A percentile compares a stretch with the other conserved stretches of the same genome.
Conservation (phyloP, 2,329 filamentous ascomycete genomes). For the Aspergillus proliferans region DNA sequence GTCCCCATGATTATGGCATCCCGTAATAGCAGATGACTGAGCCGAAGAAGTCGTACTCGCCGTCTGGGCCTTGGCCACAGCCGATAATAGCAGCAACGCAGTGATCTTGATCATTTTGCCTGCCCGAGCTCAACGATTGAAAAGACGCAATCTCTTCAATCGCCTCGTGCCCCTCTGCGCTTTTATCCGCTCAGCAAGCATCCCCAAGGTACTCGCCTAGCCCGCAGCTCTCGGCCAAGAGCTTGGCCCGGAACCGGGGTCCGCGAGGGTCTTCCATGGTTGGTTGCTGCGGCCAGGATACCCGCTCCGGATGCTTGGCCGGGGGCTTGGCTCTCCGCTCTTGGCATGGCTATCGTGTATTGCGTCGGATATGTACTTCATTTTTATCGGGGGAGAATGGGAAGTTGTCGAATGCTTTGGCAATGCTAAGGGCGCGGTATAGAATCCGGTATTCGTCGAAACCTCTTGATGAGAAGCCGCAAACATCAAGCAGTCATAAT, state of each 20-base stretch:
- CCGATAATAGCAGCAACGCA: not conserved
- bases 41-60: not conserved
- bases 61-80: not conserved
- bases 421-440: no score
- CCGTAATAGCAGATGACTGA: constrained; percentile 45
- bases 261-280: not conserved
- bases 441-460: no score
- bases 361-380: no score
- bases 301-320: constrained; percentile 8
- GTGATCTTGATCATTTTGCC: not conserved
- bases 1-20: constrained; percentile 46
- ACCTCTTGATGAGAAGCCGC: no score
- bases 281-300: not conserved
- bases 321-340: not conserved
- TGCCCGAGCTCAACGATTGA: not conserved
- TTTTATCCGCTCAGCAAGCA: not conserved
- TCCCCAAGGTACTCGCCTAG: not conserved
- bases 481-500: no score
- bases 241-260: not conserved
- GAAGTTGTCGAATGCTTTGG: no score
- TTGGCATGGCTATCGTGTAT: constrained; percentile 9
- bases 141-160: not conserved
- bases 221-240: not conserved
- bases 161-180: not conserved
- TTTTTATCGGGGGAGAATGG: no score